Evolutionary conservation across 2,329 filamentous ascomycete species (phyloP), one percentile per base, ranked within the genome.

Genomic region (Colletotrichum lentis): DNA sequence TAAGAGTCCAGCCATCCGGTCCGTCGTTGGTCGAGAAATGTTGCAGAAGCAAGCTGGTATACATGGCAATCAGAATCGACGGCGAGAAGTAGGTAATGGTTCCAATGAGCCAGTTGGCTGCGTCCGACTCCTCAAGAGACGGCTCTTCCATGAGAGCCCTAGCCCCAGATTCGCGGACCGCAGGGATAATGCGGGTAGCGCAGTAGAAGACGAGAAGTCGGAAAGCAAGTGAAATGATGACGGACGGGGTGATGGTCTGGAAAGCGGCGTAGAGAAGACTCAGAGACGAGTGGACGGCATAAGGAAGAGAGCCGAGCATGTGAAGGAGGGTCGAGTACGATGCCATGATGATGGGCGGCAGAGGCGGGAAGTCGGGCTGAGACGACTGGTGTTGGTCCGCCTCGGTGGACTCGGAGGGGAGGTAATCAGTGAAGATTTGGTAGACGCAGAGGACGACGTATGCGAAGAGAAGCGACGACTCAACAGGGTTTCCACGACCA

Each of bases 381-480:
- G 86, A 76, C 2, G 80, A 77, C 39, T 81, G 79, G 58, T 83
- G 78, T 68, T 81, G 80, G 54, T 85, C 85, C 4, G 84, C 79
- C 3, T 83, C 81, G 35, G 86, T 83, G n/a, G 86, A 88, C 20
- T 86, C 79, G 5, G 92, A 94, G 3, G 96, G 94, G 73, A 95
- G 88, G 80, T 98, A 98, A 80, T 99, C 96, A 74, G 96, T 99
- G 79, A 98, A 98, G 78, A 98, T 98, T 79, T 99, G 96, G 81
- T 98, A 99, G 76, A 98, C 92, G 82, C 95, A 98, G 70, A 99
- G 90, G n/a, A 97, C 96, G 69, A 97, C 89, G 79, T 99, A 99
- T 75, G 96, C 95, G 71, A 69, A 69, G 7, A 69, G 64, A 3
- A 69, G 59, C 5, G 64, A 69, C n/a, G 67, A 68, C 39, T 68